Base-by-base conservation (phyloP, 139 green algal species). In the Parachlorella kessleri region DNA sequence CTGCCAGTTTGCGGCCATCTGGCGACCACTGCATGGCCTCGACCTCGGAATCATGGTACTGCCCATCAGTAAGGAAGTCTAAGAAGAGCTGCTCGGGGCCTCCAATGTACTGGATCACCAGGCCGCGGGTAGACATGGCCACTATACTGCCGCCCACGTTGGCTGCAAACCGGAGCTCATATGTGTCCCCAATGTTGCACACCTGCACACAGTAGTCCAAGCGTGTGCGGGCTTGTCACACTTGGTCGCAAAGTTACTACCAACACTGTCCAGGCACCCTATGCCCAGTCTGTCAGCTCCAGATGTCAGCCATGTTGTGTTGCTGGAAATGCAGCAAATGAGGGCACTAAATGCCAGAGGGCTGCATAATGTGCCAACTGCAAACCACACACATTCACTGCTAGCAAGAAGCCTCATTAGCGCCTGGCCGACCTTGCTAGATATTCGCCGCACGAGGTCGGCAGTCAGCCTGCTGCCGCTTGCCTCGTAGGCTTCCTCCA, bases 1-100 rank as follows among this genome's bases (percentile, higher is more conserved):
- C 48, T 59, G 48, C 48, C 48, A 59, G 73, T 30, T 63, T 63
- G 10, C 73, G 59, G 4, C 73, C 73, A 63, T 72, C 63, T 21
- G 73, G 59, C 55, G 55, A 64, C 73, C 73, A 79, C 73, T 79
- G 73, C 73, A 79, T 40, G 4, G 59, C 73, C 63, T 55, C 54
- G 54, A 77, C 72, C 30, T 39, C 9, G 26, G 55, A 39, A 23
- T 9, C 40, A 8, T 30, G n/a, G 14, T 40, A 64, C 23, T 37
- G 14, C 6, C 33, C n/a, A 18, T 40, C 55, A 26, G 32, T 37
- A 3, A 40, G 73, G 38, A 64, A 72, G 55, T 64, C 7, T 8
- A 32, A 39, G 30, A 28, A 38, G 10, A 30, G 2, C 0, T 39
- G 55, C 6, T 39, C 73, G 10, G 9, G 59, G 38, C 24, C 5